A percentile compares a stretch with the other conserved stretches of the same genome.
Conservation (phyloP, 2,329 filamentous ascomycete species). For the Ceratocystis diversiconidia region DNA sequence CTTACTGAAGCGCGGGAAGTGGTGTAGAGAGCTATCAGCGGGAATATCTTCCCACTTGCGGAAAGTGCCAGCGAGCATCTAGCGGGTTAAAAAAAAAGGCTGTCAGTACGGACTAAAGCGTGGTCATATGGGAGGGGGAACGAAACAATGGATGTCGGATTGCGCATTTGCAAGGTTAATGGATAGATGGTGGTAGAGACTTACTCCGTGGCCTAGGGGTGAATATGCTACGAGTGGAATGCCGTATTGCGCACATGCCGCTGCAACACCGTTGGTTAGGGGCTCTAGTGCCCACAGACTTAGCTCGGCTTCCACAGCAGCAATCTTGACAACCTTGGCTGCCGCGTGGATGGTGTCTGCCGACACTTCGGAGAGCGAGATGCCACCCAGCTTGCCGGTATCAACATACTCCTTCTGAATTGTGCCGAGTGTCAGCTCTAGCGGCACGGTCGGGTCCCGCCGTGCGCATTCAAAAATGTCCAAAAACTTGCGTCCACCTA, state of each 20-base stretch:
- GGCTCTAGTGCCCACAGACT: slow-evolving; percentile 36
- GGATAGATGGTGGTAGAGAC: slow-evolving; percentile 18
- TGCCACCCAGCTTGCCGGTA: slow-evolving; percentile 36
- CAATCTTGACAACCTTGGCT: slow-evolving; percentile 31
- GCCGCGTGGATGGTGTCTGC: slow-evolving; percentile 36
- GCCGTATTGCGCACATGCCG: slow-evolving; percentile 43
- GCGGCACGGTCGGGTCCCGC: slow-evolving; percentile 36
- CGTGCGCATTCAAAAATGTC: slow-evolving; percentile 48
- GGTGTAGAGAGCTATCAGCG: slow-evolving; percentile 33
- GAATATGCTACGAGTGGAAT: slow-evolving; percentile 63
- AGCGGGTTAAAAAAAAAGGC: slow-evolving; percentile 30
- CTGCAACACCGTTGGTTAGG: slow-evolving; percentile 37
- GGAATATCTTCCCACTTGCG: slow-evolving; percentile 41
- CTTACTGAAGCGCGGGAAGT: slow-evolving; percentile 44
- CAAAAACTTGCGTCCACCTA: slow-evolving; percentile 43
- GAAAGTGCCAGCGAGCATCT: slow-evolving; percentile 41
- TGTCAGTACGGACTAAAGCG: slow-evolving; percentile 18
- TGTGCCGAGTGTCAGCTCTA: slow-evolving; percentile 31
- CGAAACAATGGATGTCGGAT: neutral
- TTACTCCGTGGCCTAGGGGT: slow-evolving; percentile 46
- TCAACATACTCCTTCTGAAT: slow-evolving; percentile 37
- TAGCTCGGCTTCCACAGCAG: slow-evolving; percentile 40
- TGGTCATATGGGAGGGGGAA: neutral
- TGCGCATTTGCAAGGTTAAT: neutral
- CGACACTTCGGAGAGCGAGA: slow-evolving; percentile 39